A percentile compares a stretch with the other conserved stretches of the same genome.
Evolutionary conservation across 202 grass and related monocot species (phyloP).

Genomic region (Musa balbisiana): DNA sequence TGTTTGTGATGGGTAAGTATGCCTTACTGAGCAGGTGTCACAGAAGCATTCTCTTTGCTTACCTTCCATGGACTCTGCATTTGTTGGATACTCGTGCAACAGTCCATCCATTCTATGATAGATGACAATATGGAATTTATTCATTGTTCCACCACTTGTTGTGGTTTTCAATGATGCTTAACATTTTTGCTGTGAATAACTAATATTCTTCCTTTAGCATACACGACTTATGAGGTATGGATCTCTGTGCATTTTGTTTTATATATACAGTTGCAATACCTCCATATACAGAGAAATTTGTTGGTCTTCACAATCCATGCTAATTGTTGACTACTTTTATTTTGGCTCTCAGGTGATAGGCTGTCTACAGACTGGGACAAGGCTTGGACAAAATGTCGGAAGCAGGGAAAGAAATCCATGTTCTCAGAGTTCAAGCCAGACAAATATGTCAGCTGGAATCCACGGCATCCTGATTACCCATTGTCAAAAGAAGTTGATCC

Average conservation of each 20-base stretch:
- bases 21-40: no score
- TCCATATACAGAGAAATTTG: neutral
- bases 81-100: neutral
- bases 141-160: neutral
- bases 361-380: conserved; percentile 81
- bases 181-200: neutral
- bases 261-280: neutral
- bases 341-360: conserved; percentile 51
- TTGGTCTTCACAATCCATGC: neutral
- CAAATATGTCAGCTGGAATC: conserved; percentile 97
- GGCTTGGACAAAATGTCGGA: conserved; percentile 69
- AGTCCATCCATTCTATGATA: no score
- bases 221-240: neutral
- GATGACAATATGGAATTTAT: neutral
- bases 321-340: neutral
- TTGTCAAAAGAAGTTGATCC: conserved; percentile 86
- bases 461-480: conserved; percentile 52
- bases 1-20: no score
- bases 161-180: neutral
- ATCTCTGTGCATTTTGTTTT: neutral
- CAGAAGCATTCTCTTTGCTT: no score
- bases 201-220: neutral
- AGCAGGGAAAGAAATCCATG: conserved; percentile 63
- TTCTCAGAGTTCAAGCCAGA: conserved; percentile 68
- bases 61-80: no score